phyloP scores from a whole-genome alignment of 176 grass and related monocot species.

The Juncus inflexus region DNA sequence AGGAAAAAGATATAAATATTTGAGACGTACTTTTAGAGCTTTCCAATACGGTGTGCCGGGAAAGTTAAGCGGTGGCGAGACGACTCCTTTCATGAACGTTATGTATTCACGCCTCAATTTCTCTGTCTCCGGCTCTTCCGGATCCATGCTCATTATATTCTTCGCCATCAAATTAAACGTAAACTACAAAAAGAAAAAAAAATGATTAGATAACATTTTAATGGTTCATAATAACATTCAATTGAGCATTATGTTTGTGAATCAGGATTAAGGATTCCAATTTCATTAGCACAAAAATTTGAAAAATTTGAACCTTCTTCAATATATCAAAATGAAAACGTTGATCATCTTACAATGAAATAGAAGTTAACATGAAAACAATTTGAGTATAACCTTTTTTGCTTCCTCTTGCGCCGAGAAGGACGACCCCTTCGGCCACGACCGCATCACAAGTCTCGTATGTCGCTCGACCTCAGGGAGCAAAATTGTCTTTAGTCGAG shows the following conservation, averaged over 20 bases:
- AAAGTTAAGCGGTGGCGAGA: constrained; percentile 85
- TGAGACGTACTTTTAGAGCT: constrained; percentile 61
- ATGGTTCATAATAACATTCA: too few relatives aligned
- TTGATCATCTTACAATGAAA: too few relatives aligned
- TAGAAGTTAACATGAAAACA: neutral
- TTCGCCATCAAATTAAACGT: constrained; percentile 98
- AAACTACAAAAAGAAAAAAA: constrained; percentile 45
- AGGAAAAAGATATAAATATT: constrained; percentile 9
- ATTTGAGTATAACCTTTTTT: constrained; percentile 53
- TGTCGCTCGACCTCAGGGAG: constrained; percentile 85
- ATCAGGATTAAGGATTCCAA: neutral
- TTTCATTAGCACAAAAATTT: neutral
- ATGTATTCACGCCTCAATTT: constrained; percentile 73
- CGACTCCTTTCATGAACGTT: constrained; percentile 97
- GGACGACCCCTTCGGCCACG: constrained; percentile 33
- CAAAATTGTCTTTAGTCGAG: constrained; percentile 57
- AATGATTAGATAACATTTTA: neutral
- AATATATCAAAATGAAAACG: too few relatives aligned
- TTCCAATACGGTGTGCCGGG: constrained; percentile 90
- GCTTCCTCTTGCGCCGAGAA: constrained; percentile 89
- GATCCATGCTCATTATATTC: constrained; percentile 98
- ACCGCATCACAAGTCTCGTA: constrained; percentile 51
- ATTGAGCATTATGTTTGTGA: too few relatives aligned
- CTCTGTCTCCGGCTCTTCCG: constrained; percentile 68
- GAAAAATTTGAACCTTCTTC: neutral